Evolutionary conservation across 768 basidiomycete species (phyloP), one percentile per base, ranked within the genome.

Genomic region (Phanerochaete sordida): DNA sequence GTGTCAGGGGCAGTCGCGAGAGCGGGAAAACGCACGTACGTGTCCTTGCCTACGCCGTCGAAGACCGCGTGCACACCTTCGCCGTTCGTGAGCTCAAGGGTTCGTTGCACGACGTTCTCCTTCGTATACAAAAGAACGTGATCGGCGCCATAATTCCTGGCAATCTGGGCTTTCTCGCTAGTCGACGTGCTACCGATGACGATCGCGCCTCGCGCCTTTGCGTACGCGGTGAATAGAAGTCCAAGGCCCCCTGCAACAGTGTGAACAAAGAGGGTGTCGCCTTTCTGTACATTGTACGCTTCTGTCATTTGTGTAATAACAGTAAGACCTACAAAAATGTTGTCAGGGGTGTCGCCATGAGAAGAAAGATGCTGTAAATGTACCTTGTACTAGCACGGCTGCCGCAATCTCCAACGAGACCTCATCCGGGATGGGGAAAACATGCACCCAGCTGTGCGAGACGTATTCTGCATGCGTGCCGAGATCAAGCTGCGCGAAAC

Each of bases 171-270:
- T 71, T 98, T 98, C 66, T 85, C 89, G 16, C 76, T 69, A 0
- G 88, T 91, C 2, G 93, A 95, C 0, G 91, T 91, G n/a, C 94
- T 97, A 0, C 93, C 95, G 66, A 98, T 96, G 26, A 97, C 91
- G 9, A 84, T 88, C 0, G 90, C 94, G 2, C 95, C 95, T 24
- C 84, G 76, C 47, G 78, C 76, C 69, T 83, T 86, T 45, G 84
- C 83, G 28, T 91, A 69, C 74, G 96, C 88, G 11, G 83, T 78
- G 58, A 87, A 79, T 30, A 88, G 69, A 26, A 88, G 76, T 1
- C 86, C 96, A 9, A 97, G 79, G 12, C 95, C 95, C 30, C 96
- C 96, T 0, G 96, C 95, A 30, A 96, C 82, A 27, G 96, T 95
- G 70, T 97, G 92, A 1, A 98, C 82, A 52, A 96, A 80, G 58